Base-by-base conservation (phyloP, 2,329 filamentous ascomycete species). In the Laburnicola sp. region DNA sequence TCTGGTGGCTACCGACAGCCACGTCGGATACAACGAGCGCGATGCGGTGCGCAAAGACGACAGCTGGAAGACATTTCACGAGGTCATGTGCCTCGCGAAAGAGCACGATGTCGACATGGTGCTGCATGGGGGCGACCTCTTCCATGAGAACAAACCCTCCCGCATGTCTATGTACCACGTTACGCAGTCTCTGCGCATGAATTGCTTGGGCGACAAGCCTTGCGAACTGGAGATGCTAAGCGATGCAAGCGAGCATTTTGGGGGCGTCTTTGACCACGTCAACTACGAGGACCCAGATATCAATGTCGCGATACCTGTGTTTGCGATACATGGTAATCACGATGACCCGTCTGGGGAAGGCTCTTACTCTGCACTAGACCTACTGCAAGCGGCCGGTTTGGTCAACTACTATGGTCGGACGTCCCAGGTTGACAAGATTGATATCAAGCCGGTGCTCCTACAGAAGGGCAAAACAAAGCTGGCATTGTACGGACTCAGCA, bases 201-300 rank as follows among this genome's bases (percentile, higher is more conserved):
- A 97, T 69, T 97, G 94, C 68, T 83, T 95, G 4, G 94, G 95
- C 31, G 90, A 96, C 76, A 97, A 95, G 68, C 94, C 94, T 0
- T 97, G 93, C 70, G 90, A 96, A 71, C 80, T 99, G 53, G 90
- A 99, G 73, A 91, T 97, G 74, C 80, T 99, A 38, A 96, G 91
- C 68, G 94, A 99, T 73, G 91, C 90, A 6, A 91, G 86, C 60
- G 89, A 96, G 64, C 89, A 93, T 56, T 97, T 99, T 64, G 87
- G 91, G 55, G 89, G 79, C 5, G 86, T 91, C 0, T 96, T 97
- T 68, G 87, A 91, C 43, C 89, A 97, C 71, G 93, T 96, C 74
- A 99, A 99, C 74, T 99, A 99, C 74, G 91, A 97, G 73, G 94
- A 99, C 65, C 85, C 90, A 23, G 91, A 99, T 64, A 97, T 99